phyloP scores from a whole-genome alignment of 345 rosid species.

The Barbarea vulgaris region DNA sequence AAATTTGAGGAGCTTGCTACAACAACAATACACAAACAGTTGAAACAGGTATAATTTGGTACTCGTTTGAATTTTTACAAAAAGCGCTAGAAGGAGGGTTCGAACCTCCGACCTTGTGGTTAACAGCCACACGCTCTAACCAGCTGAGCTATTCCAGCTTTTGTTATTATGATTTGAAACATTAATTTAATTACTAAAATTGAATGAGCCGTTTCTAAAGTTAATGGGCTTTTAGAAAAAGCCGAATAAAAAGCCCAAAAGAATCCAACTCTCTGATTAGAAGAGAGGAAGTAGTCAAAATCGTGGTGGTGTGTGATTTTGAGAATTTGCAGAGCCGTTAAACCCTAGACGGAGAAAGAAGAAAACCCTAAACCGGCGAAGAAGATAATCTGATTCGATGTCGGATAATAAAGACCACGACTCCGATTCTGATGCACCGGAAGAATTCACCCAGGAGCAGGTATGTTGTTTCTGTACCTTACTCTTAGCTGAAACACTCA shows the following conservation, averaged over 20 bases:
- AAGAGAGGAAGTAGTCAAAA: constrained; percentile 40
- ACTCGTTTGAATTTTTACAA: neutral
- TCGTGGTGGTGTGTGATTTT: constrained; percentile 51
- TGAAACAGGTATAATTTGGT: too few relatives aligned
- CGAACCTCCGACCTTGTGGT: constrained; percentile 94
- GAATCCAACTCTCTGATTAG: constrained; percentile 63
- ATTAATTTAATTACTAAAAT: neutral
- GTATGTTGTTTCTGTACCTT: constrained; percentile 33
- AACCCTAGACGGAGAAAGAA: constrained; percentile 38
- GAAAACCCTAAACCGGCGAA: constrained; percentile 43
- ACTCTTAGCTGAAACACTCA: neutral
- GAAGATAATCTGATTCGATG: constrained; percentile 41
- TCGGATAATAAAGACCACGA: constrained; percentile 53
- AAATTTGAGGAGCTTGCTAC: too few relatives aligned
- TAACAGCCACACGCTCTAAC: constrained; percentile 91
- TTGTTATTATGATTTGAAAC: rapidly evolving
- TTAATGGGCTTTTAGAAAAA: constrained; percentile 8
- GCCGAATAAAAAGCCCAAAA: constrained; percentile 47
- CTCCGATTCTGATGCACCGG: constrained; percentile 66
- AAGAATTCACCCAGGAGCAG: constrained; percentile 82
- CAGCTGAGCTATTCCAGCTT: constrained; percentile 85
- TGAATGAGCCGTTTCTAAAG: neutral
- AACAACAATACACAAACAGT: too few relatives aligned
- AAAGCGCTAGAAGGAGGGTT: constrained; percentile 55
- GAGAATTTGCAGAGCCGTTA: constrained; percentile 59